Percentiles rank a stretch among this genome's conserved stretches.
These are phyloP conservation scores for Melaleuca alternifolia DNA, from an alignment of 345 rosid species.

Conservation along the genomic window DNA sequence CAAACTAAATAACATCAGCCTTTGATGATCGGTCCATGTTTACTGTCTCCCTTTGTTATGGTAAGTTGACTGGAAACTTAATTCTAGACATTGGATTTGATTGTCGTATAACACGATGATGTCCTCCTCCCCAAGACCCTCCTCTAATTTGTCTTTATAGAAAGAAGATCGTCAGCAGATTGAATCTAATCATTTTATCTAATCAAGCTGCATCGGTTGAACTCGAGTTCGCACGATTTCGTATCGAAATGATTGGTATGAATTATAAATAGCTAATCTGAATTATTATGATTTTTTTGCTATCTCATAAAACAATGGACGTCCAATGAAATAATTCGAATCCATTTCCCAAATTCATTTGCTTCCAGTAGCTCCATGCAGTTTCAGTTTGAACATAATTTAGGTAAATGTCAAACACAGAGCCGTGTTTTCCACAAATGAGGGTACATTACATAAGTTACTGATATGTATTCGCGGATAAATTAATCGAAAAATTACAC, in stretches of 20 bases:
- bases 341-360: neutral
- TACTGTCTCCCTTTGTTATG: neutral
- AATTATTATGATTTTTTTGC: neutral
- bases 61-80: too few species aligned
- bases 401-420: neutral
- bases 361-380: neutral
- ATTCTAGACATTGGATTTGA: too few species aligned
- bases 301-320: neutral
- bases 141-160: neutral
- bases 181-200: neutral
- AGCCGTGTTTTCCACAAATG: too few species aligned
- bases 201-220: neutral
- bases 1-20: neutral
- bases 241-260: neutral
- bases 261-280: neutral
- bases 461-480: too few species aligned
- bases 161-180: neutral
- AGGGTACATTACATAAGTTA: too few species aligned
- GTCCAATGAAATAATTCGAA: neutral
- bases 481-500: too few species aligned
- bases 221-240: neutral
- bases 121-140: neutral
- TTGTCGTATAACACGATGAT: too few species aligned
- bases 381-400: neutral
- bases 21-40: neutral